Evolutionary conservation across 495 filamentous ascomycete species (phyloP).

Genomic region (Astrothelium subdiscretum): DNA sequence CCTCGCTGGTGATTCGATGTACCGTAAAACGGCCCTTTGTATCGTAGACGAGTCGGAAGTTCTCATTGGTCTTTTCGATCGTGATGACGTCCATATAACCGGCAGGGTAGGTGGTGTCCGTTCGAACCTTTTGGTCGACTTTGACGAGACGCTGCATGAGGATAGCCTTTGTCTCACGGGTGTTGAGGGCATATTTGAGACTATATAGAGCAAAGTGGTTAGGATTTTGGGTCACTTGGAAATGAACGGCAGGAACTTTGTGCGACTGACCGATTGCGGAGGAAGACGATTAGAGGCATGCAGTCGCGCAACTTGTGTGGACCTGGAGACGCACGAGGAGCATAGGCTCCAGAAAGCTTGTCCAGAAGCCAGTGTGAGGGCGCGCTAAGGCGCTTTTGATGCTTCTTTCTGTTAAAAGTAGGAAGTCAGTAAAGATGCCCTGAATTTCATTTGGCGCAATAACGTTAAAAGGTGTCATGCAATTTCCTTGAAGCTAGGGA

Average conservation of each 20-base stretch:
- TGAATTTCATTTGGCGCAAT: background rate
- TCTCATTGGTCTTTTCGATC: conserved; percentile 98
- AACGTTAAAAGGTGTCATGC: too few species aligned
- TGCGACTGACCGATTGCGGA: conserved; percentile 63
- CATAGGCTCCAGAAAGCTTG: conserved; percentile 96
- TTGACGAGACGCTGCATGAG: conserved; percentile 99
- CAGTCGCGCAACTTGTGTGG: conserved; percentile 99
- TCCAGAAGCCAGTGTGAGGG: conserved; percentile 99
- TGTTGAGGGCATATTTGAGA: conserved; percentile 98
- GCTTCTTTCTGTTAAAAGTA: conserved; percentile 71
- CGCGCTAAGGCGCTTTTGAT: conserved; percentile 98
- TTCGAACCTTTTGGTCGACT: conserved; percentile 99
- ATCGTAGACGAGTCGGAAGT: conserved; percentile 99
- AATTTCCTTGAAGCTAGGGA: too few species aligned
- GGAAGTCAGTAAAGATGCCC: background rate
- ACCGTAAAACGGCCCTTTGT: conserved; percentile 99
- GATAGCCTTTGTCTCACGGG: conserved; percentile 93
- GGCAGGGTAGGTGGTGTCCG: conserved; percentile 91
- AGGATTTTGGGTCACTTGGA: background rate
- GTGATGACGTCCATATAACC: conserved; percentile 99
- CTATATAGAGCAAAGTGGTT: conserved; percentile 29
- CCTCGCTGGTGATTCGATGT: conserved; percentile 94
- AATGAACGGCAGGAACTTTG: background rate
- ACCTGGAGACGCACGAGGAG: conserved; percentile 88
- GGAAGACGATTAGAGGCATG: conserved; percentile 97